phyloP scores from a whole-genome alignment of 495 filamentous ascomycete genomes.

The Penicillium fimorum region DNA sequence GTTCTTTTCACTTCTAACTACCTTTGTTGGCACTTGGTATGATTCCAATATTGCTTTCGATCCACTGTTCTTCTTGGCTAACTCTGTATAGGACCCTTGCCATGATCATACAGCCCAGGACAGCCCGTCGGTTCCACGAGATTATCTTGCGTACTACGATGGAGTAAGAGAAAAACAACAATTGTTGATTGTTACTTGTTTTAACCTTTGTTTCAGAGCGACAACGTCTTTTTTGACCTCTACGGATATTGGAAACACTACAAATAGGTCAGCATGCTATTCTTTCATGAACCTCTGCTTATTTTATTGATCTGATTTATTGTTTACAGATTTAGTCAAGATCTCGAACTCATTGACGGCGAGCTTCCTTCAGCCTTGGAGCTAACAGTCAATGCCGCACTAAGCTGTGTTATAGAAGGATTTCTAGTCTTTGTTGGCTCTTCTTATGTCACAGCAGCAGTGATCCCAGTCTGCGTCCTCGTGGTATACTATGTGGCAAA shows the following conservation, averaged over 20 bases:
- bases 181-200: not conserved
- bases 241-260: slow-evolving; percentile 23
- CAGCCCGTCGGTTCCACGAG: slow-evolving; percentile 22
- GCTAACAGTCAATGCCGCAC: slow-evolving; percentile 11
- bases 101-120: slow-evolving; percentile 23
- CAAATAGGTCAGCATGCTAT: no score
- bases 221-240: slow-evolving; percentile 27
- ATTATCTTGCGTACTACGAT: slow-evolving; percentile 22
- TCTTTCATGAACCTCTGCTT: not conserved
- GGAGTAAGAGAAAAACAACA: slow-evolving; percentile 8
- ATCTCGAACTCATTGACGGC: slow-evolving; percentile 52
- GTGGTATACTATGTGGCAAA: slow-evolving; percentile 22
- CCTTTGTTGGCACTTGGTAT: slow-evolving; percentile 20
- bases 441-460: slow-evolving; percentile 19
- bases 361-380: slow-evolving; percentile 32
- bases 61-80: not conserved
- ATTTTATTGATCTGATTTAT: not conserved
- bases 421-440: slow-evolving; percentile 25
- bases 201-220: slow-evolving; percentile 11
- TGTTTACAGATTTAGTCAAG: slow-evolving; percentile 25
- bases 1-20: slow-evolving; percentile 14
- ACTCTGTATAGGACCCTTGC: slow-evolving; percentile 14
- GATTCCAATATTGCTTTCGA: not conserved
- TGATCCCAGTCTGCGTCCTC: slow-evolving; percentile 20
- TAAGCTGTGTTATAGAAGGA: slow-evolving; percentile 18